A percentile compares a stretch with the other conserved stretches of the same genome.
These are phyloP conservation scores for Teunomyces lycoperdinae DNA, from an alignment of 805 yeast species.

Conservation along the genomic window DNA sequence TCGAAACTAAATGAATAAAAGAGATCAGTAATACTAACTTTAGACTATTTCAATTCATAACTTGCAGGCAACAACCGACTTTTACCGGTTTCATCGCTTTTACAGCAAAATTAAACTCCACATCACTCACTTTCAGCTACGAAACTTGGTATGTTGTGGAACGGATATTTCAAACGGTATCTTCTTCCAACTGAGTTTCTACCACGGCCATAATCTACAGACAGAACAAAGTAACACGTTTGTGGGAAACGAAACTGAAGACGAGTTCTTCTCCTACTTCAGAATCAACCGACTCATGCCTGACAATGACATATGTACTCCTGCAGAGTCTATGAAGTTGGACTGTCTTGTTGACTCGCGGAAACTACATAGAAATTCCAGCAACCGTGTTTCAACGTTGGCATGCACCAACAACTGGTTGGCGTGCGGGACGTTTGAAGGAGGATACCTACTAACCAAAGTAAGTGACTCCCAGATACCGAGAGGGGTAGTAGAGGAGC, in stretches of 20 bases:
- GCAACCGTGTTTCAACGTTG: slow-evolving; percentile 47
- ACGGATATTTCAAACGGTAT: slow-evolving; percentile 32
- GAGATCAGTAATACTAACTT: not conserved
- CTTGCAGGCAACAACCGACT: slow-evolving; percentile 25
- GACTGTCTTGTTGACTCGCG: slow-evolving; percentile 41
- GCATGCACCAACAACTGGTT: slow-evolving; percentile 40
- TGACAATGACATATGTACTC: slow-evolving; percentile 15
- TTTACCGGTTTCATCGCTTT: slow-evolving; percentile 37
- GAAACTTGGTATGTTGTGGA: slow-evolving; percentile 47
- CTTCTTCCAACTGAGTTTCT: slow-evolving; percentile 38
- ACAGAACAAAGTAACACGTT: slow-evolving; percentile 18
- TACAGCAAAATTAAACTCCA: slow-evolving; percentile 46
- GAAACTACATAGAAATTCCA: slow-evolving; percentile 21
- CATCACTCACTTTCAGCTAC: slow-evolving; percentile 55
- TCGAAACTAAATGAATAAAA: not conserved
- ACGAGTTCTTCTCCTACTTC: slow-evolving; percentile 32
- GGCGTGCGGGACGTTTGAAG: slow-evolving; percentile 55
- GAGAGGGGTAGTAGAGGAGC: slow-evolving; percentile 27
- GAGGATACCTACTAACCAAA: slow-evolving; percentile 43
- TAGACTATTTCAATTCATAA: slow-evolving; percentile 2
- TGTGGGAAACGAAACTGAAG: slow-evolving; percentile 13
- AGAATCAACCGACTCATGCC: slow-evolving; percentile 34
- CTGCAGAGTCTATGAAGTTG: slow-evolving; percentile 25
- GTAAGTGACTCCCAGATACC: slow-evolving; percentile 19
- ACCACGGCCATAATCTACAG: slow-evolving; percentile 29